A percentile compares a stretch with the other conserved stretches of the same genome.
phyloP scores from a whole-genome alignment of 2,329 filamentous ascomycete species.

The Fonsecaea pedrosoi region DNA sequence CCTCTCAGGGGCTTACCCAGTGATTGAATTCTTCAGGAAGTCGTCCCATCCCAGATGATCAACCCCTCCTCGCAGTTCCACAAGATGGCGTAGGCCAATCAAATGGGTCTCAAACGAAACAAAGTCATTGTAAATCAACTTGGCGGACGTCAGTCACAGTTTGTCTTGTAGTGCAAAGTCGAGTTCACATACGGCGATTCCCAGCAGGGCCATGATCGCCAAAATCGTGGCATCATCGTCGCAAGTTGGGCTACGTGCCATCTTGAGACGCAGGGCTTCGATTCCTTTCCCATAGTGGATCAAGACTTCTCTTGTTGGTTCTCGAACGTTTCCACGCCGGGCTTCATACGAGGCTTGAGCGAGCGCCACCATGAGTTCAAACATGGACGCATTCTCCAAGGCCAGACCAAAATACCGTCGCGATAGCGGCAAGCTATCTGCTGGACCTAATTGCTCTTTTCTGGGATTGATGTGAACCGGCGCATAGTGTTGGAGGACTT shows the following conservation, averaged over 20 bases:
- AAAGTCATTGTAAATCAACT: slow-evolving; percentile 22
- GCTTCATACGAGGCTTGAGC: slow-evolving; percentile 7
- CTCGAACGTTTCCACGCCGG: slow-evolving; percentile 2
- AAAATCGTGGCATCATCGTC: slow-evolving; percentile 26
- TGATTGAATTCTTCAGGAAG: slow-evolving; percentile 24
- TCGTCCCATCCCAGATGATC: slow-evolving; percentile 23
- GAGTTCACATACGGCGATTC: slow-evolving; percentile 16
- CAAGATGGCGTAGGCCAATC: slow-evolving; percentile 16
- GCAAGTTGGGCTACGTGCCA: slow-evolving; percentile 12
- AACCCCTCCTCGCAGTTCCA: slow-evolving; percentile 23
- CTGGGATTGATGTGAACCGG: slow-evolving; percentile 17
- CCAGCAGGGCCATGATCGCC: slow-evolving; percentile 16
- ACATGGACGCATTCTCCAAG: slow-evolving; percentile 21
- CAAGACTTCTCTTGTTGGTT: slow-evolving; percentile 18
- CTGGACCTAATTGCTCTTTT: slow-evolving; percentile 18
- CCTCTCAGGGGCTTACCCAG: slow-evolving; percentile 7
- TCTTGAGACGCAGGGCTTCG: slow-evolving; percentile 16
- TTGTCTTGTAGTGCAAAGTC: not conserved
- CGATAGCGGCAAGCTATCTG: slow-evolving; percentile 12
- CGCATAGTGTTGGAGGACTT: slow-evolving; percentile 21
- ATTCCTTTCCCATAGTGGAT: slow-evolving; percentile 24
- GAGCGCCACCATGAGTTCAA: slow-evolving; percentile 25
- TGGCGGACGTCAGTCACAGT: not conserved
- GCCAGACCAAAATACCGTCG: slow-evolving; percentile 22
- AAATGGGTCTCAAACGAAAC: slow-evolving; percentile 21